Evolutionary conservation across 345 rosid genomes (phyloP).

Genomic region (Capsella bursapastoris): DNA sequence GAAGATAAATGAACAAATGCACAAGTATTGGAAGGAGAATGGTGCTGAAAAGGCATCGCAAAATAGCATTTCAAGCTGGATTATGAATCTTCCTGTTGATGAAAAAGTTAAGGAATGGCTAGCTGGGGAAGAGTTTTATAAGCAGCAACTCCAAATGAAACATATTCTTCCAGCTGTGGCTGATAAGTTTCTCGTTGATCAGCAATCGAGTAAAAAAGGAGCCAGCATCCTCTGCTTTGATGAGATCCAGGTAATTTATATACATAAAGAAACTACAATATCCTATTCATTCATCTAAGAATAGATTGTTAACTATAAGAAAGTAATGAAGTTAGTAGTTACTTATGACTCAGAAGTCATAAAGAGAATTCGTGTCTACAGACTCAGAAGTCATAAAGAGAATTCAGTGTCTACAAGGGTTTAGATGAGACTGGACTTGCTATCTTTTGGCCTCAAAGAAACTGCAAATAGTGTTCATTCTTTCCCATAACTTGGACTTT

Average conservation of each 20-base stretch:
- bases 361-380: not conserved
- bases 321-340: not conserved
- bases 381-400: not conserved
- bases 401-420: not conserved
- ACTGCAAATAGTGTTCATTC: conserved; percentile 16
- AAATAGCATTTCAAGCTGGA: conserved; percentile 75
- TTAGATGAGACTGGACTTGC: conserved; percentile 9
- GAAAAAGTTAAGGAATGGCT: conserved; percentile 85
- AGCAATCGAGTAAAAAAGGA: conserved; percentile 61
- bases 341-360: too few species aligned
- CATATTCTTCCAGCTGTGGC: conserved; percentile 92
- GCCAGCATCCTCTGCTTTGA: conserved; percentile 92
- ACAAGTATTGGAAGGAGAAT: conserved; percentile 85
- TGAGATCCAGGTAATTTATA: conserved; percentile 77
- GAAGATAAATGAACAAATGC: conserved; percentile 86
- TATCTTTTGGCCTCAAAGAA: not conserved
- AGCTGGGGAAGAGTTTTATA: conserved; percentile 87
- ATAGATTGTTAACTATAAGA: not conserved
- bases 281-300: not conserved
- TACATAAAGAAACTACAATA: not conserved
- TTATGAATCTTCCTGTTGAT: conserved; percentile 86
- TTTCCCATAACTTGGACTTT: conserved; percentile 30
- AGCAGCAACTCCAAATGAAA: conserved; percentile 78
- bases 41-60: conserved; percentile 63
- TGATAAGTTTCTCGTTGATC: conserved; percentile 74